A percentile compares a stretch with the other conserved stretches of the same genome.
These are phyloP conservation scores for Hortiboletus flavorubellus DNA, from an alignment of 768 basidiomycete species.

Conservation along the genomic window DNA sequence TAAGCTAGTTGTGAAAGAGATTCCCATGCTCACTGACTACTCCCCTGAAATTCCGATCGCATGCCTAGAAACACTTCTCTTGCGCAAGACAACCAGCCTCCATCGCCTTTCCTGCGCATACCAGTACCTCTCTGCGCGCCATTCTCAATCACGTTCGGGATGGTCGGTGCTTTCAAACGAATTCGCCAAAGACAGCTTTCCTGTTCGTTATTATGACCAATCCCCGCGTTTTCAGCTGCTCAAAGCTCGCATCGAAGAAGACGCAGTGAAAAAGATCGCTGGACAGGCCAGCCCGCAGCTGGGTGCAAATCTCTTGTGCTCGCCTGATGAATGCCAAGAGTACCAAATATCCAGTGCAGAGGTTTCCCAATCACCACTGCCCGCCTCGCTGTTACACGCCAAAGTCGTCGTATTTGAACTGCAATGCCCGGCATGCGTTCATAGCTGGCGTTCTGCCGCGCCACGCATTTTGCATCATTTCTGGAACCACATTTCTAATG, in stretches of 20 bases:
- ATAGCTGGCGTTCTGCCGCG: conserved; percentile 38
- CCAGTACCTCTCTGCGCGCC: conserved; percentile 32
- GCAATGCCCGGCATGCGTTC: conserved; percentile 31
- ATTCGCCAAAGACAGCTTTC: conserved; percentile 24
- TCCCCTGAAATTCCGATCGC: conserved; percentile 27
- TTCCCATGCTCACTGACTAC: conserved; percentile 31
- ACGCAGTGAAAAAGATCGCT: conserved; percentile 13
- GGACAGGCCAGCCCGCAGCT: neutral
- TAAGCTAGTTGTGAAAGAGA: conserved; percentile 14
- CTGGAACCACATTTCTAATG: no score
- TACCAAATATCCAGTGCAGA: no score
- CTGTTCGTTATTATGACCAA: conserved; percentile 33
- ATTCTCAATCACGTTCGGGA: conserved; percentile 6
- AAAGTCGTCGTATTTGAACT: conserved; percentile 39
- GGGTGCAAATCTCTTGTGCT: no score
- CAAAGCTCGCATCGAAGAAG: conserved; percentile 25
- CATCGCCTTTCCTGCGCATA: conserved; percentile 25
- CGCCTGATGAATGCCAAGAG: no score
- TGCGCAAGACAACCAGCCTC: conserved; percentile 29
- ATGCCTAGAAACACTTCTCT: conserved; percentile 20
- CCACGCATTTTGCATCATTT: no score
- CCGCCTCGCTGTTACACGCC: conserved; percentile 28
- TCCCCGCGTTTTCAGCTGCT: conserved; percentile 25
- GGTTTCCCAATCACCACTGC: conserved; percentile 35
- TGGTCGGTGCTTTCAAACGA: conserved; percentile 33